These are phyloP conservation scores for Bimuria novae-zelandiae DNA, from an alignment of 2,329 filamentous ascomycete species.

Conservation along the genomic window DNA sequence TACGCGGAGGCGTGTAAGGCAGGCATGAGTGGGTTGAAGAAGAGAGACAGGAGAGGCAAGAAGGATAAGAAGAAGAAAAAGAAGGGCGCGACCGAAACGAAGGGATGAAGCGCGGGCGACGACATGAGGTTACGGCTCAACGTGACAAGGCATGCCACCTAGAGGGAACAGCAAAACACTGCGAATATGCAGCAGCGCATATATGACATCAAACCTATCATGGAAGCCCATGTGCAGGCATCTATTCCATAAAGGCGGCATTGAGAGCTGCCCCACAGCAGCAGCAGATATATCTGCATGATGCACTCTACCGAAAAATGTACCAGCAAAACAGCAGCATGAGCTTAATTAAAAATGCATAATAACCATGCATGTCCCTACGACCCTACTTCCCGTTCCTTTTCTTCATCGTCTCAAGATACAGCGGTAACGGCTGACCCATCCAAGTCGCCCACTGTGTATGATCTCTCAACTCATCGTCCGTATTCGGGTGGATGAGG, in stretches of 20 bases:
- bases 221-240: too few species aligned
- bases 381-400: background rate
- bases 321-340: background rate
- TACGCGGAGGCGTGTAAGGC: constrained; percentile 92
- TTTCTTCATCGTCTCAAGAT: constrained; percentile 57
- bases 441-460: constrained; percentile 74
- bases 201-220: too few species aligned
- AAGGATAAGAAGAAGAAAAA: constrained; percentile 71
- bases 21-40: constrained; percentile 89
- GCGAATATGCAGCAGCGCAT: too few species aligned
- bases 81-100: constrained; percentile 51
- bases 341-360: background rate
- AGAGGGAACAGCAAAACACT: too few species aligned
- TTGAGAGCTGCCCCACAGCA: background rate
- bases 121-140: too few species aligned
- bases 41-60: constrained; percentile 85
- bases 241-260: background rate
- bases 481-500: constrained; percentile 82
- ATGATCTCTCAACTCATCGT: constrained; percentile 66
- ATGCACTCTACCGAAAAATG: background rate
- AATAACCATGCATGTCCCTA: background rate
- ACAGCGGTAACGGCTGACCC: constrained; percentile 67
- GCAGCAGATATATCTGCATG: background rate
- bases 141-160: background rate
- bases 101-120: constrained; percentile 20